Base-by-base conservation (phyloP, 1,284 basidiomycete species). In the Inonotus hispidus region DNA sequence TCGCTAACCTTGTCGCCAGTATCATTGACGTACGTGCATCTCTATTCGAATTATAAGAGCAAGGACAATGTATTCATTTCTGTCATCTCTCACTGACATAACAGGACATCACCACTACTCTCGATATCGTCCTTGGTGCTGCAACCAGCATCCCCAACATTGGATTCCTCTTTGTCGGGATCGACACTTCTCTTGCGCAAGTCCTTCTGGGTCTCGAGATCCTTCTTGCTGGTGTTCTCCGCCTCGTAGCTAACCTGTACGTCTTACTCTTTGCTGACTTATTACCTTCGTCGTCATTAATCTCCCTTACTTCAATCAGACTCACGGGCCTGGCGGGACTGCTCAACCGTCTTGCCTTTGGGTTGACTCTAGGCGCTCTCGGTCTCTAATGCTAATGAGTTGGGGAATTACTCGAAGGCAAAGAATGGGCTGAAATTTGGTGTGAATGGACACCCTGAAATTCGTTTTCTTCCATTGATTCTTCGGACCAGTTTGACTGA, bases 291-390 rank as follows among this genome's bases (percentile, higher is more conserved):
- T n/a, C 10, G 6, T 4, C 16, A 19, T 16, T 43, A n/a, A 43
- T n/a, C 11, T n/a, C 1, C n/a, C 1, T 21, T 43, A 16, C 8
- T 11, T 25, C 19, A 37, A 7, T 56, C 53, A 70, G 69, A 21
- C 59, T 71, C 19, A 62, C 64, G 16, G 64, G 70, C 56, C 68
- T 71, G 35, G 69, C 68, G 35, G 63, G 53, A 1, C 53, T 71
- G 2, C 63, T 71, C 6, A 53, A 62, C 38, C 58, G 57, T 35
- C 66, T 71, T 21, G 66, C 68, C 13, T 60, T 69, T 11, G 68
- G 68, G 3, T 63, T 71, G 19, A 68, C 68, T 10, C 66, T 71
- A 38, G 68, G 63, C 14, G 54, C 68, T 19, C 68, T 71, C 25
- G 70, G 69, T 16, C 64, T 71, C 43, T 69, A 29, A 43, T n/a